Evolutionary conservation across 1,284 basidiomycete species (phyloP).

Genomic region (Mycosarcoma maydis): DNA sequence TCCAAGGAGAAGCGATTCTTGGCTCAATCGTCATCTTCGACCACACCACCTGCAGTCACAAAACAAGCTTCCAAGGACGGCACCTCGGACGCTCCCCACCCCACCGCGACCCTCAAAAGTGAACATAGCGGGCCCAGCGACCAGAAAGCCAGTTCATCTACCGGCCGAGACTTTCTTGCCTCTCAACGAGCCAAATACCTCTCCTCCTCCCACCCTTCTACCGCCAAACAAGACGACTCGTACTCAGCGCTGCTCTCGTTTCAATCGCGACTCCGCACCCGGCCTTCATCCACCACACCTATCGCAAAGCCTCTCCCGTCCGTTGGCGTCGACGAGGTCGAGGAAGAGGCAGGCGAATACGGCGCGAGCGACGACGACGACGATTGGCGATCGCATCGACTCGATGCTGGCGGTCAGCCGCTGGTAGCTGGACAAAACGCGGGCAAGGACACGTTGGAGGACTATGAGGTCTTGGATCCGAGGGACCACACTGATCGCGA

Average conservation of each 20-base stretch:
- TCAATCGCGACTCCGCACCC: conserved; percentile 31
- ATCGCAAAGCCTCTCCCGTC: background rate
- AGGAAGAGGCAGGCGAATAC: conserved; percentile 53
- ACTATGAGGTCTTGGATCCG: conserved; percentile 57
- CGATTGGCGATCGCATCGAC: conserved; percentile 28
- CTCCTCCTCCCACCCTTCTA: background rate
- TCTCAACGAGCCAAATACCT: conserved; percentile 19
- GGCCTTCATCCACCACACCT: background rate
- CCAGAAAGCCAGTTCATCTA: background rate
- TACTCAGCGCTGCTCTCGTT: conserved; percentile 30
- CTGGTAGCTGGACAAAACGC: conserved; percentile 1
- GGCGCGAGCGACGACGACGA: conserved; percentile 57
- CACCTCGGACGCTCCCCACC: no score
- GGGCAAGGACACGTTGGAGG: conserved; percentile 31
- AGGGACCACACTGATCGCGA: conserved; percentile 10
- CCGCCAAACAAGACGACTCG: conserved; percentile 9
- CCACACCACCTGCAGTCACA: no score
- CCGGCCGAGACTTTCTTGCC: conserved; percentile 5
- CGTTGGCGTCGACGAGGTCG: conserved; percentile 2
- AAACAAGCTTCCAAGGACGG: no score
- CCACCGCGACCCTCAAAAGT: no score
- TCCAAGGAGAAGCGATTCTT: background rate
- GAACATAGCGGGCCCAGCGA: background rate
- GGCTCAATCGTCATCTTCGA: no score
- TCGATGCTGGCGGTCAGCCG: conserved; percentile 48